Evolutionary conservation across 345 rosid species (phyloP), one percentile per base, ranked within the genome.

Genomic region (Bruguiera sexangula): DNA sequence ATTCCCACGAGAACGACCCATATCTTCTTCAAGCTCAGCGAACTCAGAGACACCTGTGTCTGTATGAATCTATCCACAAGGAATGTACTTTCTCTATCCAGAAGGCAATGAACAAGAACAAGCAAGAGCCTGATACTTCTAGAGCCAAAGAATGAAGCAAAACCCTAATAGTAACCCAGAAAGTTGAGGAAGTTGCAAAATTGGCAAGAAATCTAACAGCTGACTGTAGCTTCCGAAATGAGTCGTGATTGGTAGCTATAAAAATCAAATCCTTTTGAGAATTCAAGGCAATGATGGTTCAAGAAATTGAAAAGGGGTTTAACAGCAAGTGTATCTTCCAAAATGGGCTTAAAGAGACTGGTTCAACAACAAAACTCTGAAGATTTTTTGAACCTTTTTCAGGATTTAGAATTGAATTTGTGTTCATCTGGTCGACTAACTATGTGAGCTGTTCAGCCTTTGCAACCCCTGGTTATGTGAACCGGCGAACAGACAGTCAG

Each of bases 1-100:
- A 79, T 94, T 94, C 32, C 95, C 97, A 9, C 99, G 94, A 77
- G 96, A 92, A 60, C 99, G 99, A 72, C 96, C 98, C 98, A 95
- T 92, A 67, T 74, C 57, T 65, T 59, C 30, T 36, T 65, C 62
- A 72, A 72, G 79, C 16, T 62, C 68, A 73, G 20, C 19, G 29
- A 21, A 34, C 52, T 61, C 66, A 61, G 5, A 19, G 26, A 16
- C 16, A 22, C 19, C 29, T 55, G 59, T 22, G 59, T 22, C 11
- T 21, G 9, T 55, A 26, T n/a, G 4, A 55, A 22, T 55, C 19
- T 55, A 55, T 9, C 9, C 20, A 26, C 22, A 55, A 54, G 27
- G 5, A n/a, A 55, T 21, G 29, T 32, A n/a, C 8, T 39, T 63
- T 13, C 24, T 22, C 6, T 8, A n/a, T 32, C 32, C 66, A 60